phyloP scores from a whole-genome alignment of 257 asterid species.

The Solanum bulbocastanum region DNA sequence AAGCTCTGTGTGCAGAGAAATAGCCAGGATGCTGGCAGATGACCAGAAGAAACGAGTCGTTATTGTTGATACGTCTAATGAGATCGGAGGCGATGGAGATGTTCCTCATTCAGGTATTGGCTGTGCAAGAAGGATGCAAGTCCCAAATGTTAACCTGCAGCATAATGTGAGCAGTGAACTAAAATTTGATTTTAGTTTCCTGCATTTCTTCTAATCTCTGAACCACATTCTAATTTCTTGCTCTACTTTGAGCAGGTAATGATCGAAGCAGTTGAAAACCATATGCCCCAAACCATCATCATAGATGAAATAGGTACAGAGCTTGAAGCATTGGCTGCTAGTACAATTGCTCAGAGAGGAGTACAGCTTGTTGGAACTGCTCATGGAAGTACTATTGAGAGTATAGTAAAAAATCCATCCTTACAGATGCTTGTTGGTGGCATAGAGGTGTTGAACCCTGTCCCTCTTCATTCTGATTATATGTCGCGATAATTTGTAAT shows the following conservation, averaged over 20 bases:
- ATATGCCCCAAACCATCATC: slow-evolving; percentile 93
- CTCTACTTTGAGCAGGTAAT: slow-evolving; percentile 48
- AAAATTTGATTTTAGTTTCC: not conserved
- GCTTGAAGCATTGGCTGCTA: slow-evolving; percentile 94
- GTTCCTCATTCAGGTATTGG: slow-evolving; percentile 97
- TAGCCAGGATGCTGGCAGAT: slow-evolving; percentile 88
- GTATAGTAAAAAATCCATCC: slow-evolving; percentile 81
- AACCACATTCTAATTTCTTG: not conserved
- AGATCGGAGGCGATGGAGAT: slow-evolving; percentile 97
- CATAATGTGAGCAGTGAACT: slow-evolving; percentile 56
- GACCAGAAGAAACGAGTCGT: slow-evolving; percentile 87
- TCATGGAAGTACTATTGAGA: slow-evolving; percentile 88
- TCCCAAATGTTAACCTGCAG: slow-evolving; percentile 88
- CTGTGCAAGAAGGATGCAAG: slow-evolving; percentile 99
- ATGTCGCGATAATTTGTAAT: not conserved
- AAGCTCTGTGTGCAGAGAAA: slow-evolving; percentile 52
- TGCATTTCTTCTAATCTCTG: not conserved
- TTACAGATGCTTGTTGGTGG: slow-evolving; percentile 96
- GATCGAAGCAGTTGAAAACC: slow-evolving; percentile 99
- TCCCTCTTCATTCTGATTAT: not conserved
- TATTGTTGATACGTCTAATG: slow-evolving; percentile 94
- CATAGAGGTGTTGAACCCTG: slow-evolving; percentile 57
- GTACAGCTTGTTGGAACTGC: slow-evolving; percentile 99
- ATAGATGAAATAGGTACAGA: slow-evolving; percentile 97
- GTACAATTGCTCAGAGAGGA: slow-evolving; percentile 98